These are phyloP conservation scores for Xenoacremonium recifei DNA, from an alignment of 2,329 filamentous ascomycete genomes.

Conservation along the genomic window DNA sequence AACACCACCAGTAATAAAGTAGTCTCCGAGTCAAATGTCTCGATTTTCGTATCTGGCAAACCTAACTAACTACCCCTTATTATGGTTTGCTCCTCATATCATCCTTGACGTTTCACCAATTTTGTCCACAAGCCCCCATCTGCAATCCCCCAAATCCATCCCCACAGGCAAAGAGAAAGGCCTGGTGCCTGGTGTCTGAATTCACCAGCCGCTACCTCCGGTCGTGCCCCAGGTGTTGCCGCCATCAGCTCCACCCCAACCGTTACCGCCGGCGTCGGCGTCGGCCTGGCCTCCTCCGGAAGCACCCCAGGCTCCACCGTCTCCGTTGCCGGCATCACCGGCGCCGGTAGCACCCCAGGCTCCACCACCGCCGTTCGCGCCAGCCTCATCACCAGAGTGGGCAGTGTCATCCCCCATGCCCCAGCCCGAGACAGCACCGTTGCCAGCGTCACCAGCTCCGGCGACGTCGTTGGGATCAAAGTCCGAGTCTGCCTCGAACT, in stretches of 20 bases:
- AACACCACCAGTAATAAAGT: too few relatives aligned
- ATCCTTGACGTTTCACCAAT: too few relatives aligned
- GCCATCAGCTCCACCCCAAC: constrained; percentile 1
- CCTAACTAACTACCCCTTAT: too few relatives aligned
- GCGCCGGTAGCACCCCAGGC: constrained; percentile 8
- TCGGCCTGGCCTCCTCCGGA: too few relatives aligned
- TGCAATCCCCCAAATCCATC: too few relatives aligned
- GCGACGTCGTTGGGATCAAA: constrained; percentile 42
- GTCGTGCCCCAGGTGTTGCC: constrained; percentile 9
- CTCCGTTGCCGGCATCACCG: constrained; percentile 4
- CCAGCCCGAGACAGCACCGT: constrained; percentile 12
- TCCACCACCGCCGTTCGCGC: constrained; percentile 12
- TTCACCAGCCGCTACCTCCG: not conserved
- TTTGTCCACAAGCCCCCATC: too few relatives aligned
- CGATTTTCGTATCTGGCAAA: too few relatives aligned
- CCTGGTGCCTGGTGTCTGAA: too few relatives aligned
- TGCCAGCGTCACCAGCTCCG: constrained; percentile 20
- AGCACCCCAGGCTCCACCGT: constrained; percentile 8
- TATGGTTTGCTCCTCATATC: too few relatives aligned
- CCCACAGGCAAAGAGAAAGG: too few relatives aligned
- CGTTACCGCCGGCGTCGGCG: not conserved
- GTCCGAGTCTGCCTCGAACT: constrained; percentile 56
- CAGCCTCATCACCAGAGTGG: not conserved
- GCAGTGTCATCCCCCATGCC: constrained; percentile 10
- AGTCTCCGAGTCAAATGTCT: too few relatives aligned